A percentile compares a stretch with the other conserved stretches of the same genome.
Conservation (phyloP, 2,329 filamentous ascomycete genomes). For the Paraphaeosphaeria sporulosa region DNA sequence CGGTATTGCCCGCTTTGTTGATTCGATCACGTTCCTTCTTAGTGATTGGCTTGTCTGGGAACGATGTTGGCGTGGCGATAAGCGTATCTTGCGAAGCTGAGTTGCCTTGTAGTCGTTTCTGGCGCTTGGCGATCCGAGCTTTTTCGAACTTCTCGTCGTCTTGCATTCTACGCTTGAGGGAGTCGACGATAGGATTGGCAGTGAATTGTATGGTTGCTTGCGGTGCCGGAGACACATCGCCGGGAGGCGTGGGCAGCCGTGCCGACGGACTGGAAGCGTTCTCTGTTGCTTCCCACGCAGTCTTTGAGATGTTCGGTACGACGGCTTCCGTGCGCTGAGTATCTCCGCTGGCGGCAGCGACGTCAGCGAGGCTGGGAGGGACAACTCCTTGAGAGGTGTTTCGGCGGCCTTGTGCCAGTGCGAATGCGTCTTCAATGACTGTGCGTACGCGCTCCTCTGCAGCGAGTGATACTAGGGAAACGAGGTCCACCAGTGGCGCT, state of each 20-base stretch:
- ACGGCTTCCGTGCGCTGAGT: constrained; percentile 47
- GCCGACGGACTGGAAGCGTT: constrained; percentile 62
- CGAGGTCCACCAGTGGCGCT: constrained; percentile 78
- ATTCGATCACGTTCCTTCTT: constrained; percentile 89
- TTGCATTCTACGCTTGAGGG: constrained; percentile 33
- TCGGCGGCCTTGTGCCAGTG: constrained; percentile 74
- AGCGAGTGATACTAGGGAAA: constrained; percentile 82
- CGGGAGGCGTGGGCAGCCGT: constrained; percentile 55
- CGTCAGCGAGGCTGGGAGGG: constrained; percentile 76
- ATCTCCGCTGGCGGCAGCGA: constrained; percentile 65
- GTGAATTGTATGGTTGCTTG: constrained; percentile 56
- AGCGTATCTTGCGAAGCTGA: constrained; percentile 39
- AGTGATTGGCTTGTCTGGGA: constrained; percentile 62
- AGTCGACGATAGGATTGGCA: constrained; percentile 68
- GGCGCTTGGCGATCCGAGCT: constrained; percentile 58
- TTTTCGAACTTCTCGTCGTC: constrained; percentile 77
- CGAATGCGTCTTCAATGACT: constrained; percentile 78
- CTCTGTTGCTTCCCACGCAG: constrained; percentile 54
- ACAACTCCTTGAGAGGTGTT: constrained; percentile 81
- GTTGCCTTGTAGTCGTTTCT: constrained; percentile 47
- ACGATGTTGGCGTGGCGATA: constrained; percentile 30
- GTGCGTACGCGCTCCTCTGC: constrained; percentile 80
- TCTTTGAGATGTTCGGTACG: constrained; percentile 49
- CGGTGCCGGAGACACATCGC: constrained; percentile 57
- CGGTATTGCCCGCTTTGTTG: constrained; percentile 75